Base-by-base conservation (phyloP, 805 yeast genomes). In the Lipomyces yamanashiensis region DNA sequence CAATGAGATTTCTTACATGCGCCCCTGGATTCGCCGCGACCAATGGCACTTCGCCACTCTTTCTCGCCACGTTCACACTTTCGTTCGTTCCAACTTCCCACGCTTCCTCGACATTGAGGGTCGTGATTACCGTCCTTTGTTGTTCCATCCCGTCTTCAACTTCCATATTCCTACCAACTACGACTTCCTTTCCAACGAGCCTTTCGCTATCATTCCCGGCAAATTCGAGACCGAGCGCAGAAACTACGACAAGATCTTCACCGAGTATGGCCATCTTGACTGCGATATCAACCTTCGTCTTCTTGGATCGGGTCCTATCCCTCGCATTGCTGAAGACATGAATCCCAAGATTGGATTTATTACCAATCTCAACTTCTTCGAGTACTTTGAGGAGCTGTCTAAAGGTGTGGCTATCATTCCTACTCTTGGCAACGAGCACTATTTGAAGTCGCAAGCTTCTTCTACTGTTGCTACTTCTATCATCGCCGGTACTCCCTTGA, bases 131-230 rank as follows among this genome's bases (percentile, higher is more conserved):
- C 45, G 48, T 8, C 60, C 69, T 10, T 45, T 39, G 13, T 9
- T 66, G 12, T 28, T 66, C 21, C 69, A 66, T 49, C 69, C 69
- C 15, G 69, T 66, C 10, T 63, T 66, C 45, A 36, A 57, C 33
- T 41, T 49, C n/a, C 28, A 52, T 3, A 21, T 56, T 37, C 45
- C 53, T 52, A 19, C 34, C 17, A 36, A 41, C 47, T 39, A 39
- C 17, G 58, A 47, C 15, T 53, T 50, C 50, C 21, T 13, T 15
- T 54, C 56, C 23, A 52, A 55, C 62, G 60, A 58, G 39, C 65
- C 69, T 10, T 66, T 60, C 28, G 69, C 59, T 2, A 57, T 59
- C n/a, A 66, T 66, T 21, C 69, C 69, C 6, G 69, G 69, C 23
- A 66, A 64, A 56, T 59, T 44, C 54, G 69, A 66, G 62, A 59